phyloP scores from a whole-genome alignment of 2,329 filamentous ascomycete species.

The Phyllosticta capitalensis region DNA sequence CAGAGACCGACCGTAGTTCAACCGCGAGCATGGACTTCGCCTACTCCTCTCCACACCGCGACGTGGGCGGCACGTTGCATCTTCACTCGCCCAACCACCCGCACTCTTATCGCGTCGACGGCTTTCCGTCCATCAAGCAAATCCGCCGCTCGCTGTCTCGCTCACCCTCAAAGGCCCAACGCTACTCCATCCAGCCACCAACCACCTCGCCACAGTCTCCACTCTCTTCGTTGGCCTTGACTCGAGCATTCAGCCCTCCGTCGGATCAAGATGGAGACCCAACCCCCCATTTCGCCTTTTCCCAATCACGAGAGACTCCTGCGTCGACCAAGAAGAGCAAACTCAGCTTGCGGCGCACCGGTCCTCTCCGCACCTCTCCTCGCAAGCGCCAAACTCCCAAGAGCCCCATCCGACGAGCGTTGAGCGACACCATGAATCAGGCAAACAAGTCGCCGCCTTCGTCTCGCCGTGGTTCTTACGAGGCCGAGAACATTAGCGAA shows the following conservation, averaged over 20 bases:
- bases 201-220: constrained; percentile 34
- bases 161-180: constrained; percentile 74
- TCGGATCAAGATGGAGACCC: constrained; percentile 38
- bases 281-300: constrained; percentile 44
- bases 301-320: constrained; percentile 49
- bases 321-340: constrained; percentile 52
- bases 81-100: constrained; percentile 67
- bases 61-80: constrained; percentile 65
- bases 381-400: constrained; percentile 62
- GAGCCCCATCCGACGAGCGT: constrained; percentile 70
- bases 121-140: constrained; percentile 70
- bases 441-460: constrained; percentile 56
- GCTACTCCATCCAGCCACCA: constrained; percentile 54
- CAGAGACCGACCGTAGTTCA: constrained; percentile 7
- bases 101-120: constrained; percentile 71
- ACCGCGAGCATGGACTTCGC: constrained; percentile 36
- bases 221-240: constrained; percentile 34
- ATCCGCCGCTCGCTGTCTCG: constrained; percentile 80
- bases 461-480: constrained; percentile 37
- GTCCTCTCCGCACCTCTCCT: constrained; percentile 46
- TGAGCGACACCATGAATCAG: constrained; percentile 60
- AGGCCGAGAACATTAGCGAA: constrained; percentile 32
- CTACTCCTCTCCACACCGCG: constrained; percentile 39
- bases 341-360: constrained; percentile 38
- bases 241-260: constrained; percentile 37